A percentile compares a stretch with the other conserved stretches of the same genome.
These are phyloP conservation scores for Sporothrix schenckii DNA, from an alignment of 2,329 filamentous ascomycete genomes.

Conservation along the genomic window DNA sequence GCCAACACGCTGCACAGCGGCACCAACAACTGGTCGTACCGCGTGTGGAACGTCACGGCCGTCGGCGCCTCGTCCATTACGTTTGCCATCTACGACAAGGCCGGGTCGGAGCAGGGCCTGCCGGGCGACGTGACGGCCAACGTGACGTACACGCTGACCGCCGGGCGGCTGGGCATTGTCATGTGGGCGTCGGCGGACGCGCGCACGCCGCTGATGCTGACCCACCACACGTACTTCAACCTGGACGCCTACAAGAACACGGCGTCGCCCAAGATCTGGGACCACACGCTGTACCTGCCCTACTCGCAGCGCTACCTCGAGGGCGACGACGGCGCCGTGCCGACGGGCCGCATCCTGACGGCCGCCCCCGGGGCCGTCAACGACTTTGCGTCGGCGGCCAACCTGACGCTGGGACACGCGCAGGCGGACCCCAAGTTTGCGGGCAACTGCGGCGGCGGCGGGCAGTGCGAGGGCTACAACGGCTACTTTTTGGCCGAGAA, in stretches of 20 bases:
- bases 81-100: constrained; percentile 65
- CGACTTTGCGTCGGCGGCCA: constrained; percentile 66
- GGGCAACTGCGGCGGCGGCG: constrained; percentile 65
- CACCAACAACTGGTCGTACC: constrained; percentile 64
- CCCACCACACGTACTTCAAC: constrained; percentile 70
- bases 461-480: constrained; percentile 73
- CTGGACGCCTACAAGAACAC: constrained; percentile 66
- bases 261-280: constrained; percentile 57
- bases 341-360: constrained; percentile 63
- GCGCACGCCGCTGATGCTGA: constrained; percentile 62
- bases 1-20: constrained; percentile 61
- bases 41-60: constrained; percentile 63
- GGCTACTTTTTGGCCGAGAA: constrained; percentile 56
- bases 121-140: constrained; percentile 62
- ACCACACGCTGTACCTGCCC: constrained; percentile 65
- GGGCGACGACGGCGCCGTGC: constrained; percentile 59
- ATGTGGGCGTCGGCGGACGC: constrained; percentile 60
- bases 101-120: constrained; percentile 61
- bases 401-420: constrained; percentile 63
- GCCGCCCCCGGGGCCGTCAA: constrained; percentile 61
- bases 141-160: constrained; percentile 64
- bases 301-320: constrained; percentile 63
- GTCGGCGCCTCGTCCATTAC: constrained; percentile 62
- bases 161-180: constrained; percentile 61
- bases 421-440: constrained; percentile 56